phyloP scores from a whole-genome alignment of 2,329 filamentous ascomycete genomes.

The Trichoderma endophyticum region DNA sequence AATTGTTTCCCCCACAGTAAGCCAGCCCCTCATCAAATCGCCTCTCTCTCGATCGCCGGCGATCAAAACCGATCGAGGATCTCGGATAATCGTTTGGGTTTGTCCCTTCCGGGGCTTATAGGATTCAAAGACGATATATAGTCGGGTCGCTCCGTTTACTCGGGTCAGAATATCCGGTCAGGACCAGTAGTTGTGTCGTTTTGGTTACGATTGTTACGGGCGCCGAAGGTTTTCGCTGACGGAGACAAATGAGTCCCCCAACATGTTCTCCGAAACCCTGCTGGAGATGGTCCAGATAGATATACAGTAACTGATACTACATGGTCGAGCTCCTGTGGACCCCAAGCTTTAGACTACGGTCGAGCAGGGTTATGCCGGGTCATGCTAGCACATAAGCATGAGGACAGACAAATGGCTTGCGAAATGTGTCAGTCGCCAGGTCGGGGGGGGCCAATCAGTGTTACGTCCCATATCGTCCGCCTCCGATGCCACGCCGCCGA shows the following conservation, averaged over 20 bases:
- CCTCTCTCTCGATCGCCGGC: constrained; percentile 6
- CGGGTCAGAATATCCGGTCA: neutral
- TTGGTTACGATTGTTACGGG: neutral
- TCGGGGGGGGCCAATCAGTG: constrained; percentile 2
- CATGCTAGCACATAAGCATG: constrained; percentile 11
- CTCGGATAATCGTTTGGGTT: neutral
- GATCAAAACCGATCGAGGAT: constrained; percentile 8
- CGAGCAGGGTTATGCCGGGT: neutral
- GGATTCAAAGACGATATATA: neutral
- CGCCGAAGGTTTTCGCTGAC: neutral
- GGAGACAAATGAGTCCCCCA: neutral
- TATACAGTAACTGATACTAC: neutral
- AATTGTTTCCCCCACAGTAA: neutral
- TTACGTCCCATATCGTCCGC: neutral
- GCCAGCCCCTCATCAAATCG: constrained; percentile 7
- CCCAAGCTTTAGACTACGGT: constrained; percentile 4
- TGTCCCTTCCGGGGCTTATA: neutral
- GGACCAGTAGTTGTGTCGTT: neutral
- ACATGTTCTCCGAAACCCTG: neutral
- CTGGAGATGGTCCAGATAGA: constrained; percentile 5
- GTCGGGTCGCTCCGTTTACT: neutral
- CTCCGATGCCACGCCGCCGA: neutral
- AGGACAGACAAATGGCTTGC: neutral
- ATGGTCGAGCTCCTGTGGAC: constrained; percentile 11
- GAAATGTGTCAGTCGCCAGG: constrained; percentile 5